Evolutionary conservation across 2,329 filamentous ascomycete species (phyloP).

Genomic region (Cladophialophora carrionii): DNA sequence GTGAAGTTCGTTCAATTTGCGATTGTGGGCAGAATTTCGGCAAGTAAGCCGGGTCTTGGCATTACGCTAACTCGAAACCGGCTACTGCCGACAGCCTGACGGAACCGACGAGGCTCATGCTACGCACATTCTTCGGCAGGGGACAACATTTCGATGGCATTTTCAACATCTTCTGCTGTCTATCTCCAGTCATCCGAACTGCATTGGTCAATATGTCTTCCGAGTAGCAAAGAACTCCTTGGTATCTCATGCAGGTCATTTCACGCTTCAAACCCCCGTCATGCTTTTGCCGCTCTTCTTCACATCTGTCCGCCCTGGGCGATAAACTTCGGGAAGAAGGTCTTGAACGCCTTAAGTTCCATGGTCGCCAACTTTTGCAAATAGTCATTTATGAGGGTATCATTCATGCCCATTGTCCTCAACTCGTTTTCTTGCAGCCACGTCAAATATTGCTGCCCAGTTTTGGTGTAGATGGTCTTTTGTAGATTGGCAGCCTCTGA

Average conservation of each 20-base stretch:
- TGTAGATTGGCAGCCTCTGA: constrained; percentile 85
- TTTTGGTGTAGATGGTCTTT: constrained; percentile 87
- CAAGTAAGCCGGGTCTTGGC: constrained; percentile 27
- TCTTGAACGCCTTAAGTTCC: constrained; percentile 53
- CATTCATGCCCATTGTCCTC: constrained; percentile 54
- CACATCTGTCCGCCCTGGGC: constrained; percentile 36
- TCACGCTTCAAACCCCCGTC: constrained; percentile 10
- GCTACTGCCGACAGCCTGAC: not conserved
- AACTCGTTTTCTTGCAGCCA: constrained; percentile 52
- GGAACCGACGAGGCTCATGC: not conserved
- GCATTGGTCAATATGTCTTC: not conserved
- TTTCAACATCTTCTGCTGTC: constrained; percentile 13
- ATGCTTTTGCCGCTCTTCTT: constrained; percentile 20
- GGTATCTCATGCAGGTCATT: constrained; percentile 33
- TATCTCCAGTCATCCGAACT: not conserved
- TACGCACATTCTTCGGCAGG: not conserved
- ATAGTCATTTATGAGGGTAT: constrained; percentile 53
- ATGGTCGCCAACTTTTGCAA: constrained; percentile 49
- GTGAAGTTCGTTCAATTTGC: constrained; percentile 21
- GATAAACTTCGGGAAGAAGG: constrained; percentile 50
- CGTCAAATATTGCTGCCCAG: constrained; percentile 74
- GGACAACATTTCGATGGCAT: not conserved
- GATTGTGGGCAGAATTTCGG: constrained; percentile 24
- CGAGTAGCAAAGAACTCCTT: constrained; percentile 22
- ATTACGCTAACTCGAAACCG: not conserved